Evolutionary conservation across 2,329 filamentous ascomycete species (phyloP).

Genomic region (Exophiala sideris): DNA sequence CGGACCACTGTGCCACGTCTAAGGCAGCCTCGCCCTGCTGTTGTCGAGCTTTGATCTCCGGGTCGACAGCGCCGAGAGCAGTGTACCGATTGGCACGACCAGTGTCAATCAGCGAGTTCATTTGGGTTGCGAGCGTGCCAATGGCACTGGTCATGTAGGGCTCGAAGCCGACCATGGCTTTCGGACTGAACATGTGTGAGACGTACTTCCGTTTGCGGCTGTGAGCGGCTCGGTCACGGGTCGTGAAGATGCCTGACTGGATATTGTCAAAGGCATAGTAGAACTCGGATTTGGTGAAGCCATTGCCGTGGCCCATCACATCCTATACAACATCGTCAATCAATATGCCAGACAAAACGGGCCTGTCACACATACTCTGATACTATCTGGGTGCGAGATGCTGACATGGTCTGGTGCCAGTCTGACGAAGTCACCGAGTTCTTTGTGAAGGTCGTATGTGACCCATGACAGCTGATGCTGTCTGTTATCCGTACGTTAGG

Average conservation of each 20-base stretch:
- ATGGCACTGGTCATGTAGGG: constrained; percentile 33
- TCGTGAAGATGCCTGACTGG: constrained; percentile 36
- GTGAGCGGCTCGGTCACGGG: constrained; percentile 34
- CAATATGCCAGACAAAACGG: not conserved
- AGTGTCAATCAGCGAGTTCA: constrained; percentile 19
- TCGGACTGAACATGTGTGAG: constrained; percentile 35
- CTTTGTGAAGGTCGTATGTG: constrained; percentile 1
- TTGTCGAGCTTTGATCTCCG: not conserved
- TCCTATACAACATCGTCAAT: not conserved
- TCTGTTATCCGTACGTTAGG: not conserved
- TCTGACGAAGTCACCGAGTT: constrained; percentile 8
- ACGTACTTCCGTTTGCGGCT: constrained; percentile 37
- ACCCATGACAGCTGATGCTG: constrained; percentile 7
- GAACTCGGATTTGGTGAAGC: constrained; percentile 33
- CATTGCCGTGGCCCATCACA: constrained; percentile 33
- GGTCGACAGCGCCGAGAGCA: not conserved
- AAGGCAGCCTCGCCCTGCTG: not conserved
- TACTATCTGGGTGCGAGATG: constrained; percentile 5
- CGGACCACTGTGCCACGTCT: constrained; percentile 3
- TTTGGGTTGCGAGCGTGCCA: constrained; percentile 23
- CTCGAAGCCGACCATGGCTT: constrained; percentile 34
- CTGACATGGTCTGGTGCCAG: constrained; percentile 6
- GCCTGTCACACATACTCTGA: not conserved
- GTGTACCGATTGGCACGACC: constrained; percentile 7
- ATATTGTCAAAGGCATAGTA: constrained; percentile 37